phyloP scores from a whole-genome alignment of 805 yeast species.

The Wickerhamomyces bovis region DNA sequence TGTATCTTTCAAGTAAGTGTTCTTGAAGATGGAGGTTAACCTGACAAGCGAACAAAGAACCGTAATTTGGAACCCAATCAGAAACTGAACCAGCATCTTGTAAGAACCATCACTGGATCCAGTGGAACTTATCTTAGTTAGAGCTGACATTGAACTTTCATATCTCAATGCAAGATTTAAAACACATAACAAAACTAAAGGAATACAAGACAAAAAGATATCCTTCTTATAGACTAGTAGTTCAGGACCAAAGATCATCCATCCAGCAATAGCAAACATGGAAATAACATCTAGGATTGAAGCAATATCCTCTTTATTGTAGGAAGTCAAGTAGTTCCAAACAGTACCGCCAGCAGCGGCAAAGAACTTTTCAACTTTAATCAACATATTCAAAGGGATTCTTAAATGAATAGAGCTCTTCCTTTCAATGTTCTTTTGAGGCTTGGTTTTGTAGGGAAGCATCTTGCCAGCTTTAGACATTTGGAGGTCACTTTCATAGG shows the following conservation, averaged over 20 bases:
- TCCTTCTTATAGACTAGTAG: conserved; percentile 9
- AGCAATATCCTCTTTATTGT: conserved; percentile 2
- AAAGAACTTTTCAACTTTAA: not conserved
- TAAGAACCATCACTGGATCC: not conserved
- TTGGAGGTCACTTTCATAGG: not conserved
- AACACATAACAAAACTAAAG: conserved; percentile 1
- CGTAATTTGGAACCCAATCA: conserved; percentile 1
- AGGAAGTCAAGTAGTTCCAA: not conserved
- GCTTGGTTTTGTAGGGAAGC: not conserved
- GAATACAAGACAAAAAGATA: conserved; percentile 7
- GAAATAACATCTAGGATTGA: conserved; percentile 6
- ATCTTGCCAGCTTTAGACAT: not conserved
- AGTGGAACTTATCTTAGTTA: not conserved
- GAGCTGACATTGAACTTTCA: not conserved
- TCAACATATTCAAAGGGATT: conserved; percentile 4
- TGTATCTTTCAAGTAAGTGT: not conserved
- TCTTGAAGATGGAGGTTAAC: conserved; percentile 3
- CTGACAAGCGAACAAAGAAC: conserved; percentile 3
- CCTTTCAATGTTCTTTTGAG: not conserved
- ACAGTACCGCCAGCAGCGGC: not conserved
- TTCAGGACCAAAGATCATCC: conserved; percentile 11
- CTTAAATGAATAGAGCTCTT: conserved; percentile 4
- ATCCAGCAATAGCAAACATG: conserved; percentile 4
- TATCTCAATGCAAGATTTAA: conserved; percentile 1
- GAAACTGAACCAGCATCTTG: not conserved